phyloP scores from a whole-genome alignment of 148 eudicot genomes.

The Amaranthus cruentus region DNA sequence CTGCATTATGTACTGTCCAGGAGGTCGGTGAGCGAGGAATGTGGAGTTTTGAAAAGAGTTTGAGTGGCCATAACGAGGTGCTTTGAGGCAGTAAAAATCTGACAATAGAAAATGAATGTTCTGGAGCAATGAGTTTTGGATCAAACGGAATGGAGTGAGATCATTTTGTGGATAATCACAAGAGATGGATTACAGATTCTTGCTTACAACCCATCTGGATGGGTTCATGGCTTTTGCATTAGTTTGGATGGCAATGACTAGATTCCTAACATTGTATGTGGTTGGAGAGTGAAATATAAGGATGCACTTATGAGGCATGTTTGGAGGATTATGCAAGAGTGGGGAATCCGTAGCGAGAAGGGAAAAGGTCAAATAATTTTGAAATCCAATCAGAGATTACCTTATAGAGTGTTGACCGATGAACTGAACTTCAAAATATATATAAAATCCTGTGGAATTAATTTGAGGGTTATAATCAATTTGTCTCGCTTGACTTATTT shows the following conservation, averaged over 20 bases:
- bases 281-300: background rate
- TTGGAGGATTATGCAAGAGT: background rate
- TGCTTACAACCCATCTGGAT: background rate
- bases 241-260: too few relatives aligned
- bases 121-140: too few relatives aligned
- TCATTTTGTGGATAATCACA: too few relatives aligned
- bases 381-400: background rate
- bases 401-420: background rate
- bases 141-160: too few relatives aligned
- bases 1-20: too few relatives aligned
- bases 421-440: background rate
- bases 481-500: background rate
- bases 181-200: too few relatives aligned
- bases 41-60: too few relatives aligned
- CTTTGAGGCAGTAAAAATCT: too few relatives aligned
- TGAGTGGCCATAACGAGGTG: too few relatives aligned
- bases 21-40: too few relatives aligned
- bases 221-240: background rate
- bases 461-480: background rate
- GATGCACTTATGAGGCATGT: background rate
- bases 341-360: background rate
- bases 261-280: background rate
- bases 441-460: background rate
- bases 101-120: too few relatives aligned
- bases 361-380: background rate